Conservation (phyloP, 2,329 filamentous ascomycete genomes). For the Cladophialophora exuberans region DNA sequence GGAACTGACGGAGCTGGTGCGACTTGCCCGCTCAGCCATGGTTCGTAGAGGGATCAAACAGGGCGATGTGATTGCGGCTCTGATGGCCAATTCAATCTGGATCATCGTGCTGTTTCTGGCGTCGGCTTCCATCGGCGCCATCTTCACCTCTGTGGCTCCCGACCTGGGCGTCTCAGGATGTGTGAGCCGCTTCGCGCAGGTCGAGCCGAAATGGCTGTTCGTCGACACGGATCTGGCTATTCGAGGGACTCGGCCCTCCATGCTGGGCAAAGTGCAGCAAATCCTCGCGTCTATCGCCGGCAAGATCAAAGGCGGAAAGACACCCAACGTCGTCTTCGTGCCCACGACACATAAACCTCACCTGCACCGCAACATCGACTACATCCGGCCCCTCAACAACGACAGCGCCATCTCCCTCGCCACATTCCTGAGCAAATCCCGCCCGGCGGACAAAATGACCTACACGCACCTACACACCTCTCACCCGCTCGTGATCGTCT, state of each 20-base stretch:
- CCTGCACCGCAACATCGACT: slow-evolving; percentile 12
- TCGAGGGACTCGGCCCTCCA: slow-evolving; percentile 76
- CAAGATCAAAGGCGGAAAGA: slow-evolving; percentile 10
- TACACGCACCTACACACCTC: slow-evolving; percentile 47
- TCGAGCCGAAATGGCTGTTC: slow-evolving; percentile 46
- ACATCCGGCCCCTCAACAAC: slow-evolving; percentile 11
- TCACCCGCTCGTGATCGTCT: slow-evolving; percentile 49
- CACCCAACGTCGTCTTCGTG: slow-evolving; percentile 25
- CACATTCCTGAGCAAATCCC: slow-evolving; percentile 39
- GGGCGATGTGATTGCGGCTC: slow-evolving; percentile 45
- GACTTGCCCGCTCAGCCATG: slow-evolving; percentile 43
- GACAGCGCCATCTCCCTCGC: slow-evolving; percentile 27
- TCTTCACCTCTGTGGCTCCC: slow-evolving; percentile 50
- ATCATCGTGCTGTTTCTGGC: slow-evolving; percentile 48
- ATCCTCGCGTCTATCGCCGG: slow-evolving; percentile 62
- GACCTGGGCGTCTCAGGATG: slow-evolving; percentile 46
- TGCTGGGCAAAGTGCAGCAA: slow-evolving; percentile 72
- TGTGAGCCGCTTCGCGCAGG: slow-evolving; percentile 44
- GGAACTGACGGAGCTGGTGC: slow-evolving; percentile 44
- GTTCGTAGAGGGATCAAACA: slow-evolving; percentile 42
- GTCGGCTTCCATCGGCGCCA: slow-evolving; percentile 46
- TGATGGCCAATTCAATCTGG: slow-evolving; percentile 49
- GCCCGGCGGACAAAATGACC: slow-evolving; percentile 37
- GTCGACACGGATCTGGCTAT: slow-evolving; percentile 65
- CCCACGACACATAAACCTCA: slow-evolving; percentile 27